phyloP scores from a whole-genome alignment of 176 grass and related monocot species.

The Elymus sibiricus region DNA sequence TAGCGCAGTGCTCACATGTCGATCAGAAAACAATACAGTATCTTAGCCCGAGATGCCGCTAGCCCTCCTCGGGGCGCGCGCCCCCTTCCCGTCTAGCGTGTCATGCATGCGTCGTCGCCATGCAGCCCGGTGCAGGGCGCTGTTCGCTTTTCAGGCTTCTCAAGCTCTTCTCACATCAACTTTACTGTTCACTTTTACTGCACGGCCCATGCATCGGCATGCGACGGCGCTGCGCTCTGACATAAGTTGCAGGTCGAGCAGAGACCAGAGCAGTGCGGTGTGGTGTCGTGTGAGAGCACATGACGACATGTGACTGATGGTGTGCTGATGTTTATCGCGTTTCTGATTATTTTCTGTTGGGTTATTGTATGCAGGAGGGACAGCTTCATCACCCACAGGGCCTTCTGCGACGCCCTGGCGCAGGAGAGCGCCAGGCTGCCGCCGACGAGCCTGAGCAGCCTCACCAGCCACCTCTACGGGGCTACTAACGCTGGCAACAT shows the following conservation, averaged over 20 bases:
- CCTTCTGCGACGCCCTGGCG: constrained; percentile 87
- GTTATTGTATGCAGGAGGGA: constrained; percentile 62
- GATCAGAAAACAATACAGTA: constrained; percentile 52
- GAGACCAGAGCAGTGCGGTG: neutral
- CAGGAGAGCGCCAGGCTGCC: constrained; percentile 87
- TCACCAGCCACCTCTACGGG: constrained; percentile 72
- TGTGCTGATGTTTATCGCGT: neutral
- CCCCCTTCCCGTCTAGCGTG: constrained; percentile 10
- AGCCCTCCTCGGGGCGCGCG: constrained; percentile 23
- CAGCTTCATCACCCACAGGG: constrained; percentile 98
- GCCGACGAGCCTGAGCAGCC: constrained; percentile 54
- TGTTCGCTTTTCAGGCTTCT: constrained; percentile 15
- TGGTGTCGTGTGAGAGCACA: neutral
- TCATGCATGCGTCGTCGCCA: constrained; percentile 6
- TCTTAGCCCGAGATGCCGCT: constrained; percentile 42
- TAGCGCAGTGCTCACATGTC: constrained; percentile 32
- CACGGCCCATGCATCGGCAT: constrained; percentile 4
- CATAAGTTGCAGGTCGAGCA: neutral
- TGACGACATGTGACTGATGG: constrained; percentile 10
- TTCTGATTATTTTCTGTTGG: neutral
- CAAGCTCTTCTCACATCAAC: constrained; percentile 32
- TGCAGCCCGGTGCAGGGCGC: neutral
- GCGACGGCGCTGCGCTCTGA: constrained; percentile 9
- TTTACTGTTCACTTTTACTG: constrained; percentile 38
- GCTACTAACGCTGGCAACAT: constrained; percentile 54